Percentiles rank a stretch among this genome's conserved stretches.
Conservation (phyloP, 208 protist genomes). For the Herpetomonas samuelpessoai region DNA sequence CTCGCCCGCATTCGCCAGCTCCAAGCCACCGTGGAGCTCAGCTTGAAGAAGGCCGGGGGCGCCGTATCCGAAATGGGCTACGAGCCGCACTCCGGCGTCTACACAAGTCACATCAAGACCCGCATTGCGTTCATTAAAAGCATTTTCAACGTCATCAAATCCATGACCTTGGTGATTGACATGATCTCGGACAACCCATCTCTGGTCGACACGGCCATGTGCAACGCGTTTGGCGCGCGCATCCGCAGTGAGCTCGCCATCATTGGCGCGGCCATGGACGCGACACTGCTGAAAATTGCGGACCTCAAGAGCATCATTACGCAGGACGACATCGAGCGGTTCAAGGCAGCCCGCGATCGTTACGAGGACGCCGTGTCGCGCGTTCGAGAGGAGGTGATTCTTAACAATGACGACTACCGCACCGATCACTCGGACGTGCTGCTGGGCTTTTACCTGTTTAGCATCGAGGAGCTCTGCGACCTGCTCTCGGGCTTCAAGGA, state of each 20-base stretch:
- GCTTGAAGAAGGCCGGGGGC: conserved; percentile 36
- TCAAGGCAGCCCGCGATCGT: conserved; percentile 36
- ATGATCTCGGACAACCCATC: conserved; percentile 54
- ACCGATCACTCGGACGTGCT: conserved; percentile 78
- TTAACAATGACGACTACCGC: conserved; percentile 82
- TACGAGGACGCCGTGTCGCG: conserved; percentile 72
- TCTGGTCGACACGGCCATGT: conserved; percentile 68
- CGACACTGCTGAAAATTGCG: conserved; percentile 66
- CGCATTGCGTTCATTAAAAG: conserved; percentile 56
- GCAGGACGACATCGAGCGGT: conserved; percentile 52
- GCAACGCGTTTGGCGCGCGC: conserved; percentile 51
- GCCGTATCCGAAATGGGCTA: conserved; percentile 68
- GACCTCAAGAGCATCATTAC: conserved; percentile 53
- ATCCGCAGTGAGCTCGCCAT: conserved; percentile 47
- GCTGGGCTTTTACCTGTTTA: conserved; percentile 84
- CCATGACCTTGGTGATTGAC: conserved; percentile 76
- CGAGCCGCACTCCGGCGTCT: conserved; percentile 76
- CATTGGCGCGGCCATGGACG: conserved; percentile 76
- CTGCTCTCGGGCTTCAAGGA: conserved; percentile 59
- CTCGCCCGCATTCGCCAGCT: conserved; percentile 75
- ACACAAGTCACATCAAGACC: conserved; percentile 50
- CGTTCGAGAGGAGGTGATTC: conserved; percentile 72
- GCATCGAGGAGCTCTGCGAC: conserved; percentile 72
- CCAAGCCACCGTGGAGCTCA: conserved; percentile 43
- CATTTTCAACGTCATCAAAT: conserved; percentile 60